Evolutionary conservation across 805 yeast genomes (phyloP), one percentile per base, ranked within the genome.

Genomic region (Candida incommunis): DNA sequence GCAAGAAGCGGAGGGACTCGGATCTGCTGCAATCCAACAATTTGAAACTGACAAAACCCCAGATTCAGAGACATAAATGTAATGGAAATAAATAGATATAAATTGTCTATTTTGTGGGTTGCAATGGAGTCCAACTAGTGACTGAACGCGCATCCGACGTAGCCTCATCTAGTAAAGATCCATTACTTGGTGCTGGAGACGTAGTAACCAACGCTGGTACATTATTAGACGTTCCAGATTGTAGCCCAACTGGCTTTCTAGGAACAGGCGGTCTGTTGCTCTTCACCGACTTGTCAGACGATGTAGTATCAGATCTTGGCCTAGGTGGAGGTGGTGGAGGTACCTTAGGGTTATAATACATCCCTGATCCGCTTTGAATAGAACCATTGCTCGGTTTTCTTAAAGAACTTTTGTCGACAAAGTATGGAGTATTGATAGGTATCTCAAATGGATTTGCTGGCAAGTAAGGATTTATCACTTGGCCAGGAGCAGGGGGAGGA

Each of bases 371-470:
- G 18, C 37, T 31, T 5, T n/a, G 9, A 5, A 31, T 18, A 9
- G 37, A 13, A n/a, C 18, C 37, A 7, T 7, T 31, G 13, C 20
- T 16, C 37, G 18, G n/a, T 18, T 16, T 31, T 7, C 20, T 11
- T 31, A 15, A 16, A 5, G 15, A n/a, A n/a, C 24, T 3, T 18
- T 26, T 42, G 26, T 51, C 57, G 43, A 80, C 60, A 49, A 78
- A 75, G 53, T 75, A 81, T 0, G 78, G 77, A 46, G 71, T 59
- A 1, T 73, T 69, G 18, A 48, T 37, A 5, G 51, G 53, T 21
- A 60, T 61, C 2, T 66, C 62, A 55, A 87, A 86, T 21, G 97
- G 97, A 57, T 92, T 90, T 2, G 68, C 65, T 0, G 82, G 77
- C 47, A 73, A 64, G 9, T 66, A 61, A 0, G 95, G 94, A 55